Conservation (phyloP, 192 early-diverging fungal species). For the Linnemannia exigua region DNA sequence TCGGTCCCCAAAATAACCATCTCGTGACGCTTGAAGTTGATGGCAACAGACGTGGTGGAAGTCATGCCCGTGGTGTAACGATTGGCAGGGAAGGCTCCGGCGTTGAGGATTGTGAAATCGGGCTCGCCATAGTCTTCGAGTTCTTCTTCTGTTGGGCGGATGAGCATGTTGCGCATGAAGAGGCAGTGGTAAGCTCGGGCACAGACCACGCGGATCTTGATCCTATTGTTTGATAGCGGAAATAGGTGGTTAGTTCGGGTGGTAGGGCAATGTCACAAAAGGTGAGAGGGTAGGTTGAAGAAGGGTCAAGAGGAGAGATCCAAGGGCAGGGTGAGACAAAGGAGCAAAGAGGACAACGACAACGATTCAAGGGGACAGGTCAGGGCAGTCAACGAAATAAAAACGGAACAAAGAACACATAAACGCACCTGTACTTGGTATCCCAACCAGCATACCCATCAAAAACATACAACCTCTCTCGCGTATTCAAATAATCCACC, state of each 20-base stretch:
- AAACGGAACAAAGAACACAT: too few species aligned
- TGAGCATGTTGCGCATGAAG: conserved; percentile 99
- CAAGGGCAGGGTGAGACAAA: neutral
- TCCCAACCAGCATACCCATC: conserved; percentile 99
- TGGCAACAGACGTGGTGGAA: conserved; percentile 90
- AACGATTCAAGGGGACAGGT: neutral
- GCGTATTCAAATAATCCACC: conserved; percentile 96
- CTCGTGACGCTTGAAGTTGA: conserved; percentile 94
- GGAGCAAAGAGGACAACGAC: neutral
- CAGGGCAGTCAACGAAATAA: neutral
- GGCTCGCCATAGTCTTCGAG: conserved; percentile 94
- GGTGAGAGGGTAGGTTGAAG: neutral
- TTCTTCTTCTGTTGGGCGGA: conserved; percentile 94
- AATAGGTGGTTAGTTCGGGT: neutral
- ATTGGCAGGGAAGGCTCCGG: conserved; percentile 95
- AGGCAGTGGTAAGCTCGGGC: conserved; percentile 96
- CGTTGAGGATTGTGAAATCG: conserved; percentile 98
- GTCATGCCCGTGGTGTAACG: conserved; percentile 97
- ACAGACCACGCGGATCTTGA: conserved; percentile 97
- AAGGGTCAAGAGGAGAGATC: neutral
- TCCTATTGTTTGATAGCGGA: conserved; percentile 66
- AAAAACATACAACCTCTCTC: conserved; percentile 94
- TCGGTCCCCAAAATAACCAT: conserved; percentile 99
- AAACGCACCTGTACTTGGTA: conserved; percentile 80
- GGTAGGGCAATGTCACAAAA: neutral